Evolutionary conservation across 305 asterid genomes (phyloP), one percentile per base, ranked within the genome.

Genomic region (Solanum hybrid): DNA sequence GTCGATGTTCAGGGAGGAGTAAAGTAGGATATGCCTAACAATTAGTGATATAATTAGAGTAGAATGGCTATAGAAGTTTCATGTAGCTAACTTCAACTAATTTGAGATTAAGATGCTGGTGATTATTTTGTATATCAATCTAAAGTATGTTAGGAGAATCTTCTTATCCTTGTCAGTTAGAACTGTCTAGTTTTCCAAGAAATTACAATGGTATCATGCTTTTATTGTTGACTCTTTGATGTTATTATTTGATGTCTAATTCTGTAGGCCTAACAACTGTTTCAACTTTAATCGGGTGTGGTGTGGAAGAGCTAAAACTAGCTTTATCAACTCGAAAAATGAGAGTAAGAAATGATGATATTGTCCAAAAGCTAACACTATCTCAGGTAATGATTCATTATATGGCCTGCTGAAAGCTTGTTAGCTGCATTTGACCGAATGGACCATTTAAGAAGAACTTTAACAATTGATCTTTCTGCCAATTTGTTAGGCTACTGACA

Each of bases 301-400:
- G 94, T 37, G 89, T 95, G 89, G 95, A 90, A 89, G 98, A 92
- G 75, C 93, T 97, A 75, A 97, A 97, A 95, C 92, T 95, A 51
- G 96, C 99, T 89, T 94, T 97, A 86, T 97, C 99, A 89, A 96
- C 96, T 91, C 97, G 98, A 77, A 96, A 96, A 92, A 97, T 97
- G 99, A 94, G 93, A 94, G 99, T 96, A 8, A 95, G 96, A 90
- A 95, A 94, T 71, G 99, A 97, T 89, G 94, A 94, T 64, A 97
- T 96, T 51, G 92, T 96, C 89, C 99, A 96, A 89, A 96, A 96
- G 92, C 96, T 97, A 88, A 95, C 98, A n/a, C 94, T 94, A 46
- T 91, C 96, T 89, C 99, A 96, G 99, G 99, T 95, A 89, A 80
- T 92, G 39, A 35, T 89, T 20, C 33, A 11, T 8, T 57, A 85